Percentiles rank a stretch among this genome's conserved stretches.
phyloP scores from a whole-genome alignment of 2,329 filamentous ascomycete species.

The Penicillium expansum region DNA sequence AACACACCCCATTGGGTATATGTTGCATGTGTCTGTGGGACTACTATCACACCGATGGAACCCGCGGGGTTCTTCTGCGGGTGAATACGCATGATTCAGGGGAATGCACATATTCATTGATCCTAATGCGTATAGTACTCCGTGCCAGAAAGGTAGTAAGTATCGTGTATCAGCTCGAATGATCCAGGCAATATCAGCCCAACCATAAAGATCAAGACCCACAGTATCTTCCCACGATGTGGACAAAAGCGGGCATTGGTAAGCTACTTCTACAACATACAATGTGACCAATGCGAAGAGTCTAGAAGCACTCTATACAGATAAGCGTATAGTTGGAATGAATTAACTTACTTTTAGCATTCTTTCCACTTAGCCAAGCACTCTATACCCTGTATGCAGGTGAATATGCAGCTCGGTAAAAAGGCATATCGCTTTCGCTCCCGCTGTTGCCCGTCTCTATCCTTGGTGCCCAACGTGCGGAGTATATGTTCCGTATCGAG shows the following conservation, averaged over 20 bases:
- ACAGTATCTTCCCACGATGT: not conserved
- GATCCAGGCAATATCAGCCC: not conserved
- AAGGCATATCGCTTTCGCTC: not conserved
- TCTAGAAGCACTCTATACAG: not conserved
- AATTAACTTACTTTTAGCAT: not conserved
- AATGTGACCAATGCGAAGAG: not conserved
- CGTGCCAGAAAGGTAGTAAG: too few species aligned
- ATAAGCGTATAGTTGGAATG: not conserved
- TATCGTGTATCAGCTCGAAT: not conserved
- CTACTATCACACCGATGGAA: not conserved
- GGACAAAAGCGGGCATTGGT: too few species aligned
- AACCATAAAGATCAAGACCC: not conserved
- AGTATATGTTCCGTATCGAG: not conserved
- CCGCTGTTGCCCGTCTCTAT: not conserved
- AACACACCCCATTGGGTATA: not conserved
- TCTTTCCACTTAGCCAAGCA: not conserved
- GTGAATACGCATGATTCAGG: not conserved
- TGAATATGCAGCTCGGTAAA: not conserved
- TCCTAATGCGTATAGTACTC: not conserved
- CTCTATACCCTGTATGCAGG: not conserved
- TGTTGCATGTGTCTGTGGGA: not conserved
- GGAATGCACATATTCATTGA: not conserved
- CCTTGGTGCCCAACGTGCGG: conserved; percentile 4
- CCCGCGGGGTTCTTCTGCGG: not conserved
- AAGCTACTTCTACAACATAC: not conserved